Base-by-base conservation (phyloP, 768 basidiomycete species). In the Rhodocollybia butyracea region DNA sequence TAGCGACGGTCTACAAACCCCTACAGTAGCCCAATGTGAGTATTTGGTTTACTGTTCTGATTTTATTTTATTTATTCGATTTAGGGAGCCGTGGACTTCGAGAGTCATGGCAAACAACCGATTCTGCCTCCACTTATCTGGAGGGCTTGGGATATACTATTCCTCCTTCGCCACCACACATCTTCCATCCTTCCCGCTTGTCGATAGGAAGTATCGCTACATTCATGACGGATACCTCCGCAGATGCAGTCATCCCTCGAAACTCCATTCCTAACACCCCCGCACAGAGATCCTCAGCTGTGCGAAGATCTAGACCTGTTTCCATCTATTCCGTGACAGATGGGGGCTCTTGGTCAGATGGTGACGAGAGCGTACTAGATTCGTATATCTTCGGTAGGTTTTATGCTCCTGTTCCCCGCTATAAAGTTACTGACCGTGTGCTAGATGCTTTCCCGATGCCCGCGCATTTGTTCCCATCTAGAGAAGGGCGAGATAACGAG, bases 191-290 rank as follows among this genome's bases (percentile, higher is more conserved):
- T 15, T 63, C 65, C 22, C 67, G 73, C 34, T 69, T 69, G 27
- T 85, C 84, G 4, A 69, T 78, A 48, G 76, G 74, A 43, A 86
- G 83, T 59, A 67, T 86, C 47, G 76, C 78, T 26, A 84, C 85
- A 0, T 67, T 84, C 56, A 72, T 81, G 72, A 83, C 84, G 0
- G 78, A 78, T 31, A 69, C 73, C 38, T 85, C 85, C 3, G 77
- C 78, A 1, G 82, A 87, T 27, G 85, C 80, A 11, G 70, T 86
- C 46, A 72, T 85, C 54, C 78, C 80, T 8, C 74, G 71, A 40
- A 58, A 59, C 55, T 30, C 57, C 56, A n/a, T 59, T 30, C 54
- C 42, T 17, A 30, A 26, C 36, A 8, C 54, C 11, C 38, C 52
- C 3, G 17, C 57, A 12, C 36, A 26, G 27, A 39, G 39, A 40